These are phyloP conservation scores for Ceratocystis cubensis DNA, from an alignment of 2,329 filamentous ascomycete species.

Conservation along the genomic window DNA sequence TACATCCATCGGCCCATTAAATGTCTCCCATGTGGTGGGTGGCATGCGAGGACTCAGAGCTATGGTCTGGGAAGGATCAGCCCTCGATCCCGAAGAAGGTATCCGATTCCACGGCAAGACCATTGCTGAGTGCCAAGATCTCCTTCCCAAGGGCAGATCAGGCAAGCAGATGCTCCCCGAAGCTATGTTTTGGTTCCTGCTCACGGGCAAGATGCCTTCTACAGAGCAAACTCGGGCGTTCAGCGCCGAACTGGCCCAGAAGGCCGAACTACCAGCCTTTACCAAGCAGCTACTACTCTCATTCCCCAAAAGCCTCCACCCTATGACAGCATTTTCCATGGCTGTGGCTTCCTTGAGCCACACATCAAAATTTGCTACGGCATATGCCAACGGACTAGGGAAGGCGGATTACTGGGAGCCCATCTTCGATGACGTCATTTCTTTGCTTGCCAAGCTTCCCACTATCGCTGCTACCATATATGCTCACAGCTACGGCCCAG, in stretches of 20 bases:
- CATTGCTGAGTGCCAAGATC: slow-evolving; percentile 93
- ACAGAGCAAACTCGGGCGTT: slow-evolving; percentile 68
- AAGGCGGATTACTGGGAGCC: slow-evolving; percentile 99
- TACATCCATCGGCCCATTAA: slow-evolving; percentile 81
- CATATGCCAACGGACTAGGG: slow-evolving; percentile 78
- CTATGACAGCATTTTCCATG: slow-evolving; percentile 96
- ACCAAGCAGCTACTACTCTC: slow-evolving; percentile 78
- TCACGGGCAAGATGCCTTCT: slow-evolving; percentile 84
- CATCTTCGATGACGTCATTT: slow-evolving; percentile 90
- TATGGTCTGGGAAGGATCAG: slow-evolving; percentile 98
- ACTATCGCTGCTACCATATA: slow-evolving; percentile 97
- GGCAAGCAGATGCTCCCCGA: slow-evolving; percentile 97
- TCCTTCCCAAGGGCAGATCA: slow-evolving; percentile 80
- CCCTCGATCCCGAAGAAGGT: slow-evolving; percentile 90
- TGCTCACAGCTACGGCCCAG: slow-evolving; percentile 63
- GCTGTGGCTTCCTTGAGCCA: slow-evolving; percentile 94
- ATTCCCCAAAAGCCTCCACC: slow-evolving; percentile 83
- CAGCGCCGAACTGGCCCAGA: slow-evolving; percentile 74
- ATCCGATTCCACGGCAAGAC: slow-evolving; percentile 97
- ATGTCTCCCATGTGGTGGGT: slow-evolving; percentile 84
- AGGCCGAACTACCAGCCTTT: slow-evolving; percentile 70
- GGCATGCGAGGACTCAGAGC: slow-evolving; percentile 96
- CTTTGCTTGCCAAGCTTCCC: slow-evolving; percentile 86
- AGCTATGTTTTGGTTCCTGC: slow-evolving; percentile 97
- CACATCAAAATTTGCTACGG: slow-evolving; percentile 83